Conservation (phyloP, 1,284 basidiomycete genomes). For the Limonomyces culmigenus region DNA sequence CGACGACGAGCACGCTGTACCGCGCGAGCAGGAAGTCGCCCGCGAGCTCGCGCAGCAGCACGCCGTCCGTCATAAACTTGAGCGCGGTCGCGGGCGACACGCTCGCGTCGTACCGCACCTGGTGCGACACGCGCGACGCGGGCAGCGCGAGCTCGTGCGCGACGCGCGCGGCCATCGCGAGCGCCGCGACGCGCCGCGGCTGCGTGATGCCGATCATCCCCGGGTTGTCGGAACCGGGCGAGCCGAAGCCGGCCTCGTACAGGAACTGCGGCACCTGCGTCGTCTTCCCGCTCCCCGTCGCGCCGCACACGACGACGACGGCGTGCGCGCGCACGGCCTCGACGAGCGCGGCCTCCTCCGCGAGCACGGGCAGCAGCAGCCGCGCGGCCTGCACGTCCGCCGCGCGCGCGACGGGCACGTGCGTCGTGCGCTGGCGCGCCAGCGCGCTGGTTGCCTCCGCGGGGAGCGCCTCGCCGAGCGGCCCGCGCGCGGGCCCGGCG, state of each 20-base stretch:
- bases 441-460: slow-evolving; percentile 49
- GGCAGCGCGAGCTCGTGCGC: slow-evolving; percentile 90
- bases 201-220: slow-evolving; percentile 96
- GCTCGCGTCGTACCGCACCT: slow-evolving; percentile 96
- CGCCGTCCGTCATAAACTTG: slow-evolving; percentile 99
- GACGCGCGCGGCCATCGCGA: slow-evolving; percentile 98
- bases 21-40: slow-evolving; percentile 93
- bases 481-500: slow-evolving; percentile 35
- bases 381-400: slow-evolving; percentile 65
- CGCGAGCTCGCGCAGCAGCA: slow-evolving; percentile 84
- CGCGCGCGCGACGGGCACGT: slow-evolving; percentile 56
- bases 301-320: slow-evolving; percentile 43
- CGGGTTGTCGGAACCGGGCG: too few species aligned
- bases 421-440: slow-evolving; percentile 30
- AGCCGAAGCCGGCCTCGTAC: slow-evolving; percentile 46
- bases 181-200: slow-evolving; percentile 95
- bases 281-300: slow-evolving; percentile 75
- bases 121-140: slow-evolving; percentile 83
- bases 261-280: slow-evolving; percentile 71
- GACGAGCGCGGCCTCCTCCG: slow-evolving; percentile 91
- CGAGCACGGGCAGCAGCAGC: slow-evolving; percentile 75
- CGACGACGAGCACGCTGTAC: slow-evolving; percentile 91
- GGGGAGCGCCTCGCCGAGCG: slow-evolving; percentile 47
- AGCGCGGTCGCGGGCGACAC: slow-evolving; percentile 86
- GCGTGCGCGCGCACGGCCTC: slow-evolving; percentile 80